Evolutionary conservation across 1,284 basidiomycete genomes (phyloP).

Genomic region (Cystobasidium sp.): DNA sequence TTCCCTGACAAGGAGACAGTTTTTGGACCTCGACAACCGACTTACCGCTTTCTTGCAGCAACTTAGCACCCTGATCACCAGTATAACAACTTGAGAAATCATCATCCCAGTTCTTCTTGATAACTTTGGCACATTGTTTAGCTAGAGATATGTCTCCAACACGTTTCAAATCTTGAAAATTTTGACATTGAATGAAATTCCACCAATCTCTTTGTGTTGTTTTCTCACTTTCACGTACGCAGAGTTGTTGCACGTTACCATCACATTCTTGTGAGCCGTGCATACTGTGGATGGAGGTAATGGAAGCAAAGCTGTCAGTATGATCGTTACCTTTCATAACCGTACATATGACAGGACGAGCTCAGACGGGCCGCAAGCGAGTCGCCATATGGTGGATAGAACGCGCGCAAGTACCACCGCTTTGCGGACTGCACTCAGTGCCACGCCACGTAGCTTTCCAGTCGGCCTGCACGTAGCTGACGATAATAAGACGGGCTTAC

Average conservation of each 20-base stretch:
- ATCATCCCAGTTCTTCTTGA: conserved; percentile 47
- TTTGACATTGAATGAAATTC: conserved; percentile 47
- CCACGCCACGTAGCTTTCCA: no score
- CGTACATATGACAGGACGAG: neutral
- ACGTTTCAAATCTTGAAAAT: conserved; percentile 41
- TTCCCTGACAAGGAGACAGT: neutral
- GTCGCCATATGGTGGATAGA: no score
- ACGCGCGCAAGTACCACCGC: no score
- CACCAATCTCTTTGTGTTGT: conserved; percentile 46
- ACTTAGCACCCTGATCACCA: conserved; percentile 44
- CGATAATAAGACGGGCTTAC: conserved; percentile 9
- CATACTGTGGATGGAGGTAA: conserved; percentile 39
- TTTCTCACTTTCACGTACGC: conserved; percentile 38
- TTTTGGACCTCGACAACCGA: neutral
- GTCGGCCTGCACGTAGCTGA: neutral
- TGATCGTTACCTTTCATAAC: neutral
- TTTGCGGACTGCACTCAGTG: no score
- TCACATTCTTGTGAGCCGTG: conserved; percentile 49
- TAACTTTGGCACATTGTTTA: conserved; percentile 48
- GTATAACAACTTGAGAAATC: conserved; percentile 47
- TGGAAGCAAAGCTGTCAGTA: neutral
- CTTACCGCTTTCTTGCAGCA: conserved; percentile 46
- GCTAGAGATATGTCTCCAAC: conserved; percentile 49
- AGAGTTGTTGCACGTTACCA: conserved; percentile 52
- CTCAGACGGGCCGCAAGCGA: neutral